Evolutionary conservation across 2,329 filamentous ascomycete genomes (phyloP).

Genomic region (Thelonectria blattea): DNA sequence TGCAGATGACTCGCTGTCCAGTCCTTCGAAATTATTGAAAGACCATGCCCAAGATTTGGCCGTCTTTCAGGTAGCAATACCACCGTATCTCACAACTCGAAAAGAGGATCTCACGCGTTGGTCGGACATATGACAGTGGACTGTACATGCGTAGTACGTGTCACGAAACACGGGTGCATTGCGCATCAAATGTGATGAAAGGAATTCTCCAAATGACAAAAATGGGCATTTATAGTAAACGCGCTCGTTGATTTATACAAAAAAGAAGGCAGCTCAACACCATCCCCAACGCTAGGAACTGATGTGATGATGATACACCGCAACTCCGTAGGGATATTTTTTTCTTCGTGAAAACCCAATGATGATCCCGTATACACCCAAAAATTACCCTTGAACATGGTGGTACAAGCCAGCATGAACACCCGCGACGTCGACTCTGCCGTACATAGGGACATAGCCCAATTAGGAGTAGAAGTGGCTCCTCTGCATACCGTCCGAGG

Average conservation of each 20-base stretch:
- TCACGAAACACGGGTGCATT: neutral
- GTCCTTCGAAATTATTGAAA: neutral
- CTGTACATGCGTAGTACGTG: too few species aligned
- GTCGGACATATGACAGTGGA: too few species aligned
- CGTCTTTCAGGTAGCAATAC: too few species aligned
- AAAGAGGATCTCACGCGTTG: neutral
- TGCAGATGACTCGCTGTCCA: neutral
- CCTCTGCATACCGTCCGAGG: constrained; percentile 62
- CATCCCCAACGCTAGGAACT: constrained; percentile 36
- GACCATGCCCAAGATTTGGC: neutral
- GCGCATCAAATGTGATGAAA: neutral
- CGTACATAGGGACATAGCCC: neutral
- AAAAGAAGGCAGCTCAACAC: constrained; percentile 17
- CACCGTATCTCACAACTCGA: neutral
- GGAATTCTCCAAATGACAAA: constrained; percentile 10
- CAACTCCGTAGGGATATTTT: constrained; percentile 37
- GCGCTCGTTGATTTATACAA: constrained; percentile 12
- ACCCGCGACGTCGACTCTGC: constrained; percentile 11
- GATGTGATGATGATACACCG: constrained; percentile 29
- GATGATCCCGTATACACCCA: constrained; percentile 33
- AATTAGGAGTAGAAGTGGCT: constrained; percentile 63
- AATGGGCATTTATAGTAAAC: constrained; percentile 24
- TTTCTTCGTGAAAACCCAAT: constrained; percentile 30
- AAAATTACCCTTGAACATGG: constrained; percentile 23
- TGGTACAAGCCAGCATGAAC: constrained; percentile 30